phyloP scores from a whole-genome alignment of 371 early-diverging fungal genomes.

The Actinomortierella wolfii region DNA sequence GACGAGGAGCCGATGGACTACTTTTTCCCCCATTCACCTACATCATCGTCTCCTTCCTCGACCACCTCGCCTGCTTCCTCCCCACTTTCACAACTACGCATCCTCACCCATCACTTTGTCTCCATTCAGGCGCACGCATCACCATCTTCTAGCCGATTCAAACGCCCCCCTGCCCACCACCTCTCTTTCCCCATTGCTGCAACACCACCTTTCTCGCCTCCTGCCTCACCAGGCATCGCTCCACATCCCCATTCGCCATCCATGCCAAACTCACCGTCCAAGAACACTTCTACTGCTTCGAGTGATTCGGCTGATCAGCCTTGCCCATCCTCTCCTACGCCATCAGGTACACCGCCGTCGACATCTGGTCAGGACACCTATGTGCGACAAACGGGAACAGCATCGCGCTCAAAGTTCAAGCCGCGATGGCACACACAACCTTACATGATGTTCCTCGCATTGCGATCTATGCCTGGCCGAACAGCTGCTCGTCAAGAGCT shows the following conservation, averaged over 20 bases:
- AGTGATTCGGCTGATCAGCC: too few relatives aligned
- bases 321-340: too few relatives aligned
- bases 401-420: conserved; percentile 30
- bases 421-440: conserved; percentile 91
- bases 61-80: conserved; percentile 24
- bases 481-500: conserved; percentile 72
- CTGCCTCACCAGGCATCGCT: conserved; percentile 22
- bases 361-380: too few relatives aligned
- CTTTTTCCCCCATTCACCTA: conserved; percentile 39
- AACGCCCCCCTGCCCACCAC: conserved; percentile 9
- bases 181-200: conserved; percentile 9
- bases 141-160: conserved; percentile 25
- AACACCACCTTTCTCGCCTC: conserved; percentile 34
- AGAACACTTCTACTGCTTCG: too few relatives aligned
- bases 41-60: conserved; percentile 25
- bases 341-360: too few relatives aligned
- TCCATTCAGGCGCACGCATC: conserved; percentile 40
- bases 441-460: conserved; percentile 78
- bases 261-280: too few relatives aligned
- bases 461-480: conserved; percentile 68
- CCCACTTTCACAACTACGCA: conserved; percentile 31
- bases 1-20: conserved; percentile 10
- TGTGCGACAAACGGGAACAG: too few relatives aligned
- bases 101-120: conserved; percentile 40
- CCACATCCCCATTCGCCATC: too few relatives aligned